Conservation (phyloP, 768 basidiomycete genomes). For the Amanita pallidorosea region DNA sequence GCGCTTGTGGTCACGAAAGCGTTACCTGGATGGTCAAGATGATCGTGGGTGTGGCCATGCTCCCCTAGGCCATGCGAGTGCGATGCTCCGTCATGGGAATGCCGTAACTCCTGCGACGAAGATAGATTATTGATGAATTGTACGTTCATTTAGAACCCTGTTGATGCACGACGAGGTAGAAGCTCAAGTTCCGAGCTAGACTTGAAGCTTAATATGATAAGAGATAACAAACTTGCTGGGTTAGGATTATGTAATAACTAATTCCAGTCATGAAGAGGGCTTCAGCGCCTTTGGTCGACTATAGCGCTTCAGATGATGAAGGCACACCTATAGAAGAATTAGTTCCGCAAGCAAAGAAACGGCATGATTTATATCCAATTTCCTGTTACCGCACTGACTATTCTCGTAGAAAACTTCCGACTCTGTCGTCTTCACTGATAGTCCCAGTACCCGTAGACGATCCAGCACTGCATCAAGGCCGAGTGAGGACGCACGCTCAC, state of each 20-base stretch:
- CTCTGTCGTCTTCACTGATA: conserved; percentile 38
- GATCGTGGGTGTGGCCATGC: conserved; percentile 94
- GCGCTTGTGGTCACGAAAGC: background rate
- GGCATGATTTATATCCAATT: conserved; percentile 16
- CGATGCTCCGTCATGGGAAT: conserved; percentile 41
- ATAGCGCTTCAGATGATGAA: conserved; percentile 40
- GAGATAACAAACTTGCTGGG: conserved; percentile 5
- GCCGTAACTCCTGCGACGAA: conserved; percentile 24
- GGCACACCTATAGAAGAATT: conserved; percentile 7
- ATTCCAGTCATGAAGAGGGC: conserved; percentile 25
- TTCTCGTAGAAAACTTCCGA: conserved; percentile 46
- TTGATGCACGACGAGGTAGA: background rate
- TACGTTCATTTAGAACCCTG: conserved; percentile 37
- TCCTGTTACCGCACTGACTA: background rate
- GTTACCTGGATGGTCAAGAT: conserved; percentile 79
- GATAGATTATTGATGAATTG: conserved; percentile 68
- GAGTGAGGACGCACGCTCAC: conserved; percentile 63
- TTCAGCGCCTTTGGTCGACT: conserved; percentile 30
- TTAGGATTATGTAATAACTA: conserved; percentile 13
- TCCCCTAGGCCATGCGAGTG: conserved; percentile 57
- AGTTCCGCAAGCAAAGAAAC: conserved; percentile 25
- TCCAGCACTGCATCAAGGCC: conserved; percentile 78
- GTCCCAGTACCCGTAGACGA: conserved; percentile 49
- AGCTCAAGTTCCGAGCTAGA: too few species aligned
- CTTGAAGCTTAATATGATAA: too few species aligned